phyloP scores from a whole-genome alignment of 2,329 filamentous ascomycete species.

The Chrysosporium queenslandicum region DNA sequence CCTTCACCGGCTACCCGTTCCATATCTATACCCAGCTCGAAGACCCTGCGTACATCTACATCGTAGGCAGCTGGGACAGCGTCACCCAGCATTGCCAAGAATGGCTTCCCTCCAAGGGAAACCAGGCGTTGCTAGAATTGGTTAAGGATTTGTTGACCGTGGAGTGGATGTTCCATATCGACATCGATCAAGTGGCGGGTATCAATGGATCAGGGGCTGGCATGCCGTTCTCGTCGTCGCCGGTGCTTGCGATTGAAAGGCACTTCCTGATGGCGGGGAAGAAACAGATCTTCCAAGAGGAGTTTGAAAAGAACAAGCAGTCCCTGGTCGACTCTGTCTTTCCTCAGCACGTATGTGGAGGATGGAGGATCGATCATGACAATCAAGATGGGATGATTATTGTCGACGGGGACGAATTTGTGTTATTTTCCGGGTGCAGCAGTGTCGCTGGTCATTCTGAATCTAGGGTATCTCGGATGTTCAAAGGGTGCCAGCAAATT shows the following conservation, averaged over 20 bases:
- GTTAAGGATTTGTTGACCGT: conserved; percentile 33
- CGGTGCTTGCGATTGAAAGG: conserved; percentile 28
- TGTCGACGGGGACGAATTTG: conserved; percentile 32
- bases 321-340: conserved; percentile 21
- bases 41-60: conserved; percentile 35
- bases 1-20: conserved; percentile 30
- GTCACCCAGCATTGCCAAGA: conserved; percentile 33
- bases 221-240: conserved; percentile 22
- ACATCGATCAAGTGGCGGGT: conserved; percentile 25
- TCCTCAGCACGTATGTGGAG: conserved; percentile 25
- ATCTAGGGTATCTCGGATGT: conserved; percentile 29
- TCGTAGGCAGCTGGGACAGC: conserved; percentile 40
- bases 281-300: conserved; percentile 22
- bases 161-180: conserved; percentile 38
- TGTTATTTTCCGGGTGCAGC: conserved; percentile 35
- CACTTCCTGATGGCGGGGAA: conserved; percentile 24
- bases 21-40: conserved; percentile 38
- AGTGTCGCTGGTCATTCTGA: conserved; percentile 27
- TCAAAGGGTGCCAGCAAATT: conserved; percentile 23
- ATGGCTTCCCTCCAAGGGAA: conserved; percentile 37
- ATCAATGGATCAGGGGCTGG: conserved; percentile 16
- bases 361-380: conserved; percentile 34
- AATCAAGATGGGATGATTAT: neutral
- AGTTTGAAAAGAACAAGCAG: conserved; percentile 22
- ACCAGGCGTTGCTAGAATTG: conserved; percentile 32